Evolutionary conservation across 2,329 filamentous ascomycete genomes (phyloP).

Genomic region (Pyrenophora graminea): DNA sequence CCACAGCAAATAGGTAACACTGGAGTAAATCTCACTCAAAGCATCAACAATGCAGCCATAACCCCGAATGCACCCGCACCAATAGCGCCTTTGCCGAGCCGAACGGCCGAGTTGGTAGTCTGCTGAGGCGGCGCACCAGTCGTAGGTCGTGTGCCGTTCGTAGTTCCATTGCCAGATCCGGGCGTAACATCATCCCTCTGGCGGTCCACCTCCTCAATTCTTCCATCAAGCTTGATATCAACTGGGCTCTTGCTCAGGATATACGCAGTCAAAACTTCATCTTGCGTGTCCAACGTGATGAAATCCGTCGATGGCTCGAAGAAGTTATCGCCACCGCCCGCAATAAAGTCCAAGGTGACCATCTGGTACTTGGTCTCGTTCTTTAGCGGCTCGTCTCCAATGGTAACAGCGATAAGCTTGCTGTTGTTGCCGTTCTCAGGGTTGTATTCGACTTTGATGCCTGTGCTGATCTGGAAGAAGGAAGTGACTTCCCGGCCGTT

Average conservation of each 20-base stretch:
- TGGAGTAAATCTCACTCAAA: slow-evolving; percentile 4
- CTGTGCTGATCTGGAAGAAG: slow-evolving; percentile 64
- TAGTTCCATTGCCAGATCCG: slow-evolving; percentile 20
- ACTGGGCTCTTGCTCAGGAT: slow-evolving; percentile 56
- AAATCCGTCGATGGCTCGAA: slow-evolving; percentile 51
- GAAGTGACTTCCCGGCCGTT: slow-evolving; percentile 60
- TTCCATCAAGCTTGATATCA: slow-evolving; percentile 55
- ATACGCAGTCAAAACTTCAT: slow-evolving; percentile 59
- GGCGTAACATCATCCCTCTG: slow-evolving; percentile 17
- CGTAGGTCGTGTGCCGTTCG: slow-evolving; percentile 24
- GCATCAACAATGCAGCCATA: slow-evolving; percentile 17
- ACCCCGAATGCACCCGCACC: slow-evolving; percentile 13
- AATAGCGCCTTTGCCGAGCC: slow-evolving; percentile 10
- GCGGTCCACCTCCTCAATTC: slow-evolving; percentile 46
- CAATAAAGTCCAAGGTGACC: slow-evolving; percentile 67
- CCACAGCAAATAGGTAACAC: too few species aligned
- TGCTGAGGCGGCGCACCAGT: slow-evolving; percentile 12
- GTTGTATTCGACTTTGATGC: slow-evolving; percentile 63
- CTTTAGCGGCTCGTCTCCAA: slow-evolving; percentile 57
- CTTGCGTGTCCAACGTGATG: slow-evolving; percentile 57
- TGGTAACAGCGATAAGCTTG: slow-evolving; percentile 58
- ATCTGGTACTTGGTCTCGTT: slow-evolving; percentile 57
- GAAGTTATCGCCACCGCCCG: slow-evolving; percentile 65
- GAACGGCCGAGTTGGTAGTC: slow-evolving; percentile 17
- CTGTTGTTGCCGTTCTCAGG: slow-evolving; percentile 55